Evolutionary conservation across 768 basidiomycete species (phyloP).

Genomic region (Pulveroboletus ravenelii): DNA sequence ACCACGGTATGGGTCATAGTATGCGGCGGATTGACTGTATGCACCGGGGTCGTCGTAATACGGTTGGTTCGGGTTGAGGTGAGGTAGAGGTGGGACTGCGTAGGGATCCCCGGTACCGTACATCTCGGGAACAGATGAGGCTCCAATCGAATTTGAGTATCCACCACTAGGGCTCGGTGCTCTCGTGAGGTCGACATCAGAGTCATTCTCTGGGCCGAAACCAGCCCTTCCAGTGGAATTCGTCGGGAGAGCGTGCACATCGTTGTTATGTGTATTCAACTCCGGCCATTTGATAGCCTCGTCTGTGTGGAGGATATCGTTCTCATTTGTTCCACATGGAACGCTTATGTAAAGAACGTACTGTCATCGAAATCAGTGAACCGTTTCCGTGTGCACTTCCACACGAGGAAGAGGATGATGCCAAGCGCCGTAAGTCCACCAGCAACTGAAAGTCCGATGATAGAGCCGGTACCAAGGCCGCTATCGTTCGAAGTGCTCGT

Average conservation of each 20-base stretch:
- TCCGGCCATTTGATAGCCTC: conserved; percentile 93
- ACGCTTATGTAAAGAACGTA: conserved; percentile 37
- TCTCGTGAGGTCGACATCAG: conserved; percentile 54
- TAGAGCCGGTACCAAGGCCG: conserved; percentile 64
- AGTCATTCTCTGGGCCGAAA: conserved; percentile 55
- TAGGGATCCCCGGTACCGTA: conserved; percentile 57
- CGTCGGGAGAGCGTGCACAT: conserved; percentile 63
- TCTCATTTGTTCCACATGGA: conserved; percentile 4
- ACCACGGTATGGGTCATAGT: conserved; percentile 79
- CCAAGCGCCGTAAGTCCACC: conserved; percentile 73
- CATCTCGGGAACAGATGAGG: conserved; percentile 43
- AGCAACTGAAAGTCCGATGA: conserved; percentile 76
- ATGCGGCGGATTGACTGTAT: conserved; percentile 38
- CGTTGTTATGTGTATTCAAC: conserved; percentile 59
- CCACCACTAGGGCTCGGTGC: conserved; percentile 42
- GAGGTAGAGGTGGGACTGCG: conserved; percentile 77
- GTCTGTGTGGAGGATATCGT: conserved; percentile 35
- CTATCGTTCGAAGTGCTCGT: conserved; percentile 13
- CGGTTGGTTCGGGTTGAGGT: conserved; percentile 71
- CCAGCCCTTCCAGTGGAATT: conserved; percentile 67
- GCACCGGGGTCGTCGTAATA: conserved; percentile 67
- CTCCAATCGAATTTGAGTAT: conserved; percentile 41
- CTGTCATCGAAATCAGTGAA: conserved; percentile 74
- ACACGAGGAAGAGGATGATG: conserved; percentile 70
- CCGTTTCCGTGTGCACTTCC: conserved; percentile 84